Evolutionary conservation across 2,329 filamentous ascomycete genomes (phyloP), one percentile per base, ranked within the genome.

Genomic region (Remersonia thermophila): DNA sequence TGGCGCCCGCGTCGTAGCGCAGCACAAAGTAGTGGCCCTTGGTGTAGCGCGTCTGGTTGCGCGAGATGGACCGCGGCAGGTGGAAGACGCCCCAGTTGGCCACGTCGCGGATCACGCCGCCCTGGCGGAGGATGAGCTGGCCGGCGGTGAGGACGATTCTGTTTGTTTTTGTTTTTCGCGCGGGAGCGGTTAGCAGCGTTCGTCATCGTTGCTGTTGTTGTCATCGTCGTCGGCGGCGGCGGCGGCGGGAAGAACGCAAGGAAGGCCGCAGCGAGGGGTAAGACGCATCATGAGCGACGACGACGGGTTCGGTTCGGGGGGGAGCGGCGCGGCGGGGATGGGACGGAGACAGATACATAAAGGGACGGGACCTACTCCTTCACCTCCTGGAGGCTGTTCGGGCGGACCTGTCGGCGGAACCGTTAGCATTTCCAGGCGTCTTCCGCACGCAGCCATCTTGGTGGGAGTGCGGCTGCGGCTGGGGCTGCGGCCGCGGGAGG

Each of bases 1-100:
- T 59, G 7, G 77, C 64, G 41, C 78, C 81, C 38, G 80, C 66
- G 59, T 98, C 91, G 68, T 94, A 98, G 51, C 91, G 83, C 82
- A 98, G 83, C 54, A 93, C 82, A 61, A 98, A 98, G 71, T 98
- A 93, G 66, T 96, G 87, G 37, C 91, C 91, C 49, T 77, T 73
- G 46, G 74, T 74, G 70, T 96, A 81, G 47, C 77, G 77, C 50
- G 81, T 77, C 63, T 95, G 86, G 60, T 93, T 80, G 55, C 80
- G 80, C 43, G 77, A 79, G 40, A 79, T 70, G 43, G 84, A 76
- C 48, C 78, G 81, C 32, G 91, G 89, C 13, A 98, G 80, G 32
- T 80, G 70, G 64, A 91, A 95, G 49, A 83, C 73, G 55, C 91
- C 91, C 91, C 91, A 98, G 70, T 98, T 98, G 49, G 80, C 80